Base-by-base conservation (phyloP, 1,284 basidiomycete species). In the Cryptococcus neoformans region DNA sequence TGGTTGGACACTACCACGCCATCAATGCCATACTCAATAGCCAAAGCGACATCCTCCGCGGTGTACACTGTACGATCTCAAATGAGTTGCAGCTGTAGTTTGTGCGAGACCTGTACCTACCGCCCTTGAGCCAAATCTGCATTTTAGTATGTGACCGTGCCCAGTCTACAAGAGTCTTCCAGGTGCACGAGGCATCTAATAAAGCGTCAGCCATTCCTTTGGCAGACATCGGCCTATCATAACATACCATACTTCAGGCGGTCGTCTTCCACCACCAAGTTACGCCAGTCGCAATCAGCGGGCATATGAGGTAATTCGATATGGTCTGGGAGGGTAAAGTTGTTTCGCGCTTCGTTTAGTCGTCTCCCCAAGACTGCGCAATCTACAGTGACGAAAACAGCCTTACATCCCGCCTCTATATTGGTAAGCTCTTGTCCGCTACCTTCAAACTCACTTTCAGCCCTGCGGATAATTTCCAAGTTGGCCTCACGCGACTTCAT, bases 1-100 rank as follows among this genome's bases (percentile, higher is more conserved):
- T 92, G 90, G 68, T 92, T 92, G 6, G 86, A 88, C 8, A 92
- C 86, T 35, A 91, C 75, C 59, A 92, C 87, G 1, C 86, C 89
- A 61, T 92, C 84, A 9, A 85, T 80, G 1, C 84, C 83, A 14
- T 81, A 68, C 17, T 86, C 83, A 8, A 89, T 67, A 0, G 87
- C 87, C 59, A 81, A 82, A 63, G 85, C 83, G 1, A 88, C 88
- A 66, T 90, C 88, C 80, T 88, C 59, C 0, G 76, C 80, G 59
- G 28, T 28, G 4, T 28, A 28, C 28, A 28, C 28, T 28, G 28
- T 28, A 28, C 28, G 28, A 28, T 28, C 1, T 28, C 28, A 28
- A 21, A 21, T 21, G 21, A 21, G 28, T 28, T 28, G 28, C 28
- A 3, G 28, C 4, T 44, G 12, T 6, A n/a, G 42, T 44, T 12